Evolutionary conservation across 2,329 filamentous ascomycete genomes (phyloP), one percentile per base, ranked within the genome.

Genomic region (Botrytis hyacinthi): DNA sequence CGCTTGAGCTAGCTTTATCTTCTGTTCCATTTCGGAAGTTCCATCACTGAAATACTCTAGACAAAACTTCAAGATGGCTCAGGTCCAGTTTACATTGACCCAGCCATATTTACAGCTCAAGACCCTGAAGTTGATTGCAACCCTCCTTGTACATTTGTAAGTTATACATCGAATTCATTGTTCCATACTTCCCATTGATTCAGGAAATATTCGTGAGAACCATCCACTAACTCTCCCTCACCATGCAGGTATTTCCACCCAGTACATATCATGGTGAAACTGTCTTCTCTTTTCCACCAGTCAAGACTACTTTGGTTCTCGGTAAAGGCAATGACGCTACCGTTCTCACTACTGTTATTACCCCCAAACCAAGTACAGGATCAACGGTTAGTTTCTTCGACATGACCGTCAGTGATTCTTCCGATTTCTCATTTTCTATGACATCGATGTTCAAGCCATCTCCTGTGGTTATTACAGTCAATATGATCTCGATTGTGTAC

Each of bases 361-460:
- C 46, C 5, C 65, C 65, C 10, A 32, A 26, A 8, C 44, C 65
- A 68, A 48, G 65, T 16, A 68, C 32, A 20, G 44, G 32, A 48
- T 37, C 65, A 12, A 29, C 32, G 14, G 65, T 68, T 18, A 8
- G 29, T 26, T 68, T 68, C 35, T 68, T 35, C 8, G 46, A 54
- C 29, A 12, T 68, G 46, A 22, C 18, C 26, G 2, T 68, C 44
- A 4, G 8, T 10, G 12, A 10, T 12, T n/a, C 1, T 10, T 12
- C 35, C 4, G 44, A 26, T 4, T 54, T 68, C 12, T 54, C n/a
- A 7, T 68, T 68, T 35, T 29, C 65, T 26, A 37, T 68, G 29
- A 68, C 65, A 35, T 54, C 65, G 7, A 68, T 46, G 26, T 68
- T 68, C 65, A 68, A 68, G 44, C 65, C 65, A 8, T 7, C 65